Percentiles rank a stretch among this genome's conserved stretches.
phyloP scores from a whole-genome alignment of 1,284 basidiomycete species.

The Heliocybe sulcata region DNA sequence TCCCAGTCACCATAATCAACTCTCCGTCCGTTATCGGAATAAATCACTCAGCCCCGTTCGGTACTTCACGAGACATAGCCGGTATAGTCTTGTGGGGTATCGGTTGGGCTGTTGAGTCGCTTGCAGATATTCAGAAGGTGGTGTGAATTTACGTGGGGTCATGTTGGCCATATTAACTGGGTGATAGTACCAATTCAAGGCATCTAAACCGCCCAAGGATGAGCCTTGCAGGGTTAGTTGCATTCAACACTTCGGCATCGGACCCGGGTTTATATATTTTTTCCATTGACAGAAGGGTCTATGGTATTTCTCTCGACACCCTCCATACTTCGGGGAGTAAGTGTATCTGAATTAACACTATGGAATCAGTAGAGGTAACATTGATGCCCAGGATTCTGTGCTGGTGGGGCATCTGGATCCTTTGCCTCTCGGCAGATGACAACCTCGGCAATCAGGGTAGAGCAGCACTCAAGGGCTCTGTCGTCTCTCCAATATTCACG shows the following conservation, averaged over 20 bases:
- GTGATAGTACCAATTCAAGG: constrained; percentile 47
- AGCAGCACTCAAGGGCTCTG: constrained; percentile 50
- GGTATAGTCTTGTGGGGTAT: constrained; percentile 62
- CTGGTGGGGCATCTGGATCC: constrained; percentile 70
- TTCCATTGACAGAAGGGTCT: constrained; percentile 31
- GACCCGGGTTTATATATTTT: background rate
- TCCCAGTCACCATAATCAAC: constrained; percentile 61
- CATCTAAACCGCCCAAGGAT: constrained; percentile 43
- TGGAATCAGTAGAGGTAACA: background rate
- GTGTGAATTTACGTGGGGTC: background rate
- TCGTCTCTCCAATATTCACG: constrained; percentile 62
- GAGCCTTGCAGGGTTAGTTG: constrained; percentile 39
- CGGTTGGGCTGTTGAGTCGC: constrained; percentile 54
- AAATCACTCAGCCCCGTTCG: constrained; percentile 45
- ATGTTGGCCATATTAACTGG: background rate
- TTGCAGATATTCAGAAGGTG: constrained; percentile 65
- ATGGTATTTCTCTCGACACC: constrained; percentile 62
- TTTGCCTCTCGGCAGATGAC: constrained; percentile 51
- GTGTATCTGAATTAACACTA: constrained; percentile 15
- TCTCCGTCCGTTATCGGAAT: constrained; percentile 56
- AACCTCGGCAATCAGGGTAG: constrained; percentile 36
- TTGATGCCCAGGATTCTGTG: constrained; percentile 47
- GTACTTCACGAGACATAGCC: constrained; percentile 58
- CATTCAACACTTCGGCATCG: no score
- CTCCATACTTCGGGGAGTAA: constrained; percentile 73